Evolutionary conservation across 2,329 filamentous ascomycete species (phyloP), one percentile per base, ranked within the genome.

Genomic region (Xylaria sp.): DNA sequence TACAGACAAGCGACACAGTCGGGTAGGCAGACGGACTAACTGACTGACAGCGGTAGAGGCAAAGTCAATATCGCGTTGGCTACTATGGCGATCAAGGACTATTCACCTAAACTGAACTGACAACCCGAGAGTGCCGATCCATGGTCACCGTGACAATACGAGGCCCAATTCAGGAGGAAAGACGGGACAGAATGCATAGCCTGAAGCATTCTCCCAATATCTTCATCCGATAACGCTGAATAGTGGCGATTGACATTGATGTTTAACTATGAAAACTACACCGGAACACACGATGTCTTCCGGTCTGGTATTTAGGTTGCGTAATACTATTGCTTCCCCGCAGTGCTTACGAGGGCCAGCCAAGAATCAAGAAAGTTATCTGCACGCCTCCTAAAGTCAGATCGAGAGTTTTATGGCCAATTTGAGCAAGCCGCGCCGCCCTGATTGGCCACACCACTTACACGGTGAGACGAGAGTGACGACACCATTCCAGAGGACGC

Each of bases 401-500:
- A 54, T 59, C 23, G 18, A 44, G 32, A 52, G 63, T 48, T 62
- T 28, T 63, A 65, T 67, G 60, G 56, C 64, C 41, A 46, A 48
- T 68, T 60, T 34, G 25, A 69, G 65, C 52, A 23, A 55, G 44
- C 18, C 39, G 13, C 64, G 0, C 1, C 5, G 48, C 48, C 58
- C 28, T 63, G 51, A 76, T 77, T 76, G 73, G 75, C 58, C 62
- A 12, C 12, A 8, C 41, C 12, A 57, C 46, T 56, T 69, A 68
- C 50, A 70, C 54, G 46, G 68, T 66, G 68, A 68, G 66, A 66
- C 41, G 28, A 44, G 58, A 63, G 76, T 77, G 75, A 77, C 75
- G 76, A 77, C 76, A 77, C 76, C 75, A 76, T 64, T 76, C 56
- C 25, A 39, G 54, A 64, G 54, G 55, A 12, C 51, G 23, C 3